These are phyloP conservation scores for Salix koriyanagi DNA, from an alignment of 345 rosid species.

Conservation along the genomic window DNA sequence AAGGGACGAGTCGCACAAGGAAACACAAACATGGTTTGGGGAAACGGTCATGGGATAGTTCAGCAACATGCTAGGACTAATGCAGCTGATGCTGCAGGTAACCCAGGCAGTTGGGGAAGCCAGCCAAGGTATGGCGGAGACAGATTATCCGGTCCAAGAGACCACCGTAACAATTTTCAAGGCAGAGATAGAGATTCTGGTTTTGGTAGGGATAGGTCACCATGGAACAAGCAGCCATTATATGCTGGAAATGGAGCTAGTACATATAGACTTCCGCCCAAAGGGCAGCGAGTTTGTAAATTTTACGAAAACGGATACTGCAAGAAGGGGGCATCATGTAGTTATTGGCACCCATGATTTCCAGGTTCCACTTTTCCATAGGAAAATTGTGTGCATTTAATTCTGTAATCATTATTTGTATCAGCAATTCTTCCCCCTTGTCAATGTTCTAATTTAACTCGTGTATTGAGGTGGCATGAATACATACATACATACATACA, in stretches of 20 bases:
- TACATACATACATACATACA: background rate
- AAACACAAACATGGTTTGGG: conserved; percentile 29
- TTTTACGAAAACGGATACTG: conserved; percentile 64
- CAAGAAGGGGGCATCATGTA: conserved; percentile 77
- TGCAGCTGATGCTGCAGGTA: conserved; percentile 26
- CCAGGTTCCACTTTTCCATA: conserved; percentile 2
- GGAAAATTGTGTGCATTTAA: conserved; percentile 19
- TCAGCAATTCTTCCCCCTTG: conserved; percentile 11
- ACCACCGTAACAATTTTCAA: conserved; percentile 37
- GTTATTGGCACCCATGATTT: conserved; percentile 66
- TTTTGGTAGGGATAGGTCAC: conserved; percentile 47
- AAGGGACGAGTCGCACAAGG: conserved; percentile 40
- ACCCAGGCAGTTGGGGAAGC: conserved; percentile 40
- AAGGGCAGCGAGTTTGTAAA: conserved; percentile 75
- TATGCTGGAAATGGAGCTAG: conserved; percentile 45
- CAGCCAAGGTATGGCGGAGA: conserved; percentile 47
- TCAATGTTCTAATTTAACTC: conserved; percentile 24
- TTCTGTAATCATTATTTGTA: conserved; percentile 29
- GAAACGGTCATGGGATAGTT: conserved; percentile 33
- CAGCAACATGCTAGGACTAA: conserved; percentile 36
- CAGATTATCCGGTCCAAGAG: conserved; percentile 47
- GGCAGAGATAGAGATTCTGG: conserved; percentile 37
- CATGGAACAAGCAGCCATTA: conserved; percentile 36
- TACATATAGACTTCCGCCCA: conserved; percentile 50
- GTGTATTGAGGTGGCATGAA: conserved; percentile 16